Base-by-base conservation (phyloP, 257 asterid species). In the Handroanthus guayacan region DNA sequence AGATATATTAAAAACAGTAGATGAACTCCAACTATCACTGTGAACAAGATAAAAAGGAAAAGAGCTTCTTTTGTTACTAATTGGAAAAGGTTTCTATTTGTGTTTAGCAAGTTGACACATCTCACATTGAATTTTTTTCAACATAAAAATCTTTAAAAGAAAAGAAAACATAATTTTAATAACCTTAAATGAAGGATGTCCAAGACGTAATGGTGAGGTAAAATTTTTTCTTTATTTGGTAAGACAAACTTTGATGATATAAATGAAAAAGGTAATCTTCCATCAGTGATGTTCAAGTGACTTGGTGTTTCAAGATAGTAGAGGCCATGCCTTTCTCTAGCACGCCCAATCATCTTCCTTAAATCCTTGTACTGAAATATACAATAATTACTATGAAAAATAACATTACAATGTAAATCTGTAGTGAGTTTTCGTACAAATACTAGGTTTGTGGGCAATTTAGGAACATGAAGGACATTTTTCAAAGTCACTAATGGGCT, bases 151-250 rank as follows among this genome's bases (percentile, higher is more conserved):
- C 44, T 14, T 13, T 41, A n/a, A 72, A 67, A 55, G 73, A 5
- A 9, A 36, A 4, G 41, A 56, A 34, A 43, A 65, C 52, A 72
- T 45, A 10, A 8, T 2, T 11, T 56, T 60, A 5, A 56, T 10
- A 10, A 38, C n/a, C 5, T 2, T 2, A 57, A 70, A 70, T 13
- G 81, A 75, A 1, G 80, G 69, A 54, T 75, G 37, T 12, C 70
- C 67, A 34, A 66, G 63, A 7, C 64, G 48, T 7, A 7, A 37
- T 79, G 78, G 37, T 77, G 20, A 5, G 69, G 11, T 69, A 50
- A 69, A 4, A 68, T 45, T 4, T 9, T 1, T 9, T 76, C 75
- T 68, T 58, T 76, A 57, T 77, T 68, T 0, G 75, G 44, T 2
- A 3, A 13, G 12, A 6, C 34, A 69, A 16, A 37, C 1, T 39